Base-by-base conservation (phyloP, 108 stramenopile genomes). In the Hondaea fermentalgiana region DNA sequence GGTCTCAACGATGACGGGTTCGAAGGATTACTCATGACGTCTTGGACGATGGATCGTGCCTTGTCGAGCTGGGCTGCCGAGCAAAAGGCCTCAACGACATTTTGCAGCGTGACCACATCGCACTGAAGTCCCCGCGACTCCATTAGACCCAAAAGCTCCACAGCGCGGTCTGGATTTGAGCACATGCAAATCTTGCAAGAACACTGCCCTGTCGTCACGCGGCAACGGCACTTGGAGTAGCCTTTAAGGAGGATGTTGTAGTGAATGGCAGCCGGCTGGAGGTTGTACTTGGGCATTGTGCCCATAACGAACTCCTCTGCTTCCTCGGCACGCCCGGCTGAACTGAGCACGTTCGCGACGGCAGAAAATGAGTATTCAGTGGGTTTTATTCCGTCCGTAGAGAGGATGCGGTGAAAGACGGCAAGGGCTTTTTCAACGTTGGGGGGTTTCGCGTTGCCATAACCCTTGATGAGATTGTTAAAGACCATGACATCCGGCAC, bases 231-330 rank as follows among this genome's bases (percentile, higher is more conserved):
- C 51, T 53, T 47, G 25, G 76, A 83, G 76, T 83, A 83, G 12
- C 76, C 76, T 45, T 83, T 83, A 43, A 83, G 12, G 51, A 83
- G 76, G 25, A 83, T 53, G 51, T 83, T 83, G 51, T 53, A 83
- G 23, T 83, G 76, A 83, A 83, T 83, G 51, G 76, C 76, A 12
- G 49, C 76, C 45, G 76, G 76, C n/a, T 83, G 19, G 28, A 83
- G 76, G 51, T 45, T 45, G 28, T 53, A 12, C 6, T 1, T 21
- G 49, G 12, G 6, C 76, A 83, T 83, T 2, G 76, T 83, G 45
- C 5, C 49, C 64, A 69, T 69, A 3, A 83, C 3, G 51, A 83
- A 45, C 76, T 83, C 76, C 76, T 83, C 76, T 6, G 76, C 76
- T 23, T 83, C 76, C 76, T 83, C 76, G 23, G 23, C 76, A 23